These are phyloP conservation scores for Inga leiocalycina DNA, from an alignment of 306 rosid species.

Conservation along the genomic window DNA sequence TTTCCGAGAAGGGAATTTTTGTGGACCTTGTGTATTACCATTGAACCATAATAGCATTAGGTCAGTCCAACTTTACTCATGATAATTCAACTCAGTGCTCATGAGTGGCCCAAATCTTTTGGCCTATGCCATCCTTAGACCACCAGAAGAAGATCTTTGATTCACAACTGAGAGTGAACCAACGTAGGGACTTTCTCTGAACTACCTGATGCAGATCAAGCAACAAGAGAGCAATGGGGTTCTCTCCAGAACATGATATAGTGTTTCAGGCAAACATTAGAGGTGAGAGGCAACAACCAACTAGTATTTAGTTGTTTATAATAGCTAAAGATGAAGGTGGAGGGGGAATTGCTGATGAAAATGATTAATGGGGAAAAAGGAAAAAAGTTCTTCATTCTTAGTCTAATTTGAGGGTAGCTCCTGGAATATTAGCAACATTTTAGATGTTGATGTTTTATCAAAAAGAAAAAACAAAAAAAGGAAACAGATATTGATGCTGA, in stretches of 20 bases:
- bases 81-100: not conserved
- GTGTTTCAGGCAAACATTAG: not conserved
- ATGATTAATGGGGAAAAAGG: not conserved
- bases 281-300: not conserved
- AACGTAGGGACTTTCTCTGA: not conserved
- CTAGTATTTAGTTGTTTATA: not conserved
- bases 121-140: not conserved
- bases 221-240: not conserved
- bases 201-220: not conserved
- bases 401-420: no score
- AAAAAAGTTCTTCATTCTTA: not conserved
- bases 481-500: no score
- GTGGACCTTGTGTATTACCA: no score
- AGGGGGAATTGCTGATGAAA: not conserved
- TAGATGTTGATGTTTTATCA: no score
- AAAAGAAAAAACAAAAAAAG: no score
- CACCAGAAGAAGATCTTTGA: no score
- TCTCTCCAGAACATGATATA: not conserved
- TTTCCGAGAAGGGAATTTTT: no score
- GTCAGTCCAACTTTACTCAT: not conserved
- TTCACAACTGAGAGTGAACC: not conserved
- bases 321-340: not conserved
- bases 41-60: no score
- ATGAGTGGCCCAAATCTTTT: not conserved
- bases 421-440: no score